phyloP scores from a whole-genome alignment of 164 flowering plant species.

The Vitis riparia region DNA sequence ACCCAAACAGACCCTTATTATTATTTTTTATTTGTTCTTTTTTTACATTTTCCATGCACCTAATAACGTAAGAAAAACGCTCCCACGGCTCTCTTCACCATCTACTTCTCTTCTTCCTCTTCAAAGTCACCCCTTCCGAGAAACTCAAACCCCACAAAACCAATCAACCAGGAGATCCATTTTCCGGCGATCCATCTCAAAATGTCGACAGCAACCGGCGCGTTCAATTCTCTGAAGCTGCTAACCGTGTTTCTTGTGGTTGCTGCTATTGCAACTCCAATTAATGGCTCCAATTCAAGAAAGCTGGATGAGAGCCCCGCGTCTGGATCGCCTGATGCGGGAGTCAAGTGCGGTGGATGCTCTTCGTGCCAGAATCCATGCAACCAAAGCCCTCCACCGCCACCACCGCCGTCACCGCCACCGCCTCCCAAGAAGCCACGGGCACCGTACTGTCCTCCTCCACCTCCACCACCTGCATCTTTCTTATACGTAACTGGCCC shows the following conservation, averaged over 20 bases:
- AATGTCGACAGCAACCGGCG: background rate
- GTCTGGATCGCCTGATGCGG: conserved; percentile 11
- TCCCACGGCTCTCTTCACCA: too few species aligned
- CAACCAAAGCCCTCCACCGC: conserved; percentile 16
- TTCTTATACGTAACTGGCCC: conserved; percentile 52
- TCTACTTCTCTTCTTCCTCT: background rate
- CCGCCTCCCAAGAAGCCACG: conserved; percentile 31
- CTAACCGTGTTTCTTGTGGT: conserved; percentile 4
- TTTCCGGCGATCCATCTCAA: background rate
- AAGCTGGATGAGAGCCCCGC: conserved; percentile 24
- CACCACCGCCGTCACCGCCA: conserved; percentile 30
- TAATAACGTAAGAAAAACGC: conserved; percentile 9
- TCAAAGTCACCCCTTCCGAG: background rate
- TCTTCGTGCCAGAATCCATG: conserved; percentile 21
- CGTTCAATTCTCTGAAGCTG: background rate
- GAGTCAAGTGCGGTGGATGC: conserved; percentile 31
- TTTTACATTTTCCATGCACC: conserved; percentile 13
- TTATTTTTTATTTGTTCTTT: too few species aligned
- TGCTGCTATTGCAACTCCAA: conserved; percentile 3
- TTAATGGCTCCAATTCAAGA: conserved; percentile 12
- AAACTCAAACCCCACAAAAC: background rate
- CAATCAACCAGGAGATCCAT: background rate
- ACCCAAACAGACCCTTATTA: background rate
- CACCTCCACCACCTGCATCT: conserved; percentile 28
- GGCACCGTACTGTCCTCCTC: conserved; percentile 41